Percentiles rank a stretch among this genome's conserved stretches.
phyloP scores from a whole-genome alignment of 2,329 filamentous ascomycete genomes.

The Alternaria sp. region DNA sequence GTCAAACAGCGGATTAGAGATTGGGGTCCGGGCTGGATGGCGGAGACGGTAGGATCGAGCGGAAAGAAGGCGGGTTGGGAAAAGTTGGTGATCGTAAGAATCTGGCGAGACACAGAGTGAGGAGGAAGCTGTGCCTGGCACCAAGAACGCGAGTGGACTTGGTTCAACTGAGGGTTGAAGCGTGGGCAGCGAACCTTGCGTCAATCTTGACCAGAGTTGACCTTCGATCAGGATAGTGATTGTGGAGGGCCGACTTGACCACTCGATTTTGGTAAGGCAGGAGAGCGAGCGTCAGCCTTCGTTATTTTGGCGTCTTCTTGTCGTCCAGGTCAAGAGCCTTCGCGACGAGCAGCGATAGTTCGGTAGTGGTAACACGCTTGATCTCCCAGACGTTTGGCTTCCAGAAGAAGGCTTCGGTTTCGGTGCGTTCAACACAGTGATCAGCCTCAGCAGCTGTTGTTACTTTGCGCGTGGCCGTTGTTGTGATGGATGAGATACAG shows the following conservation, averaged over 20 bases:
- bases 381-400: constrained; percentile 8
- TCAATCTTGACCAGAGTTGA: constrained; percentile 28
- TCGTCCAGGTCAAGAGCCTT: constrained; percentile 18
- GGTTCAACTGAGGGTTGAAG: neutral
- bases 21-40: constrained; percentile 72
- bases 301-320: constrained; percentile 6
- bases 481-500: neutral
- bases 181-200: constrained; percentile 12
- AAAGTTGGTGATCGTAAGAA: constrained; percentile 85
- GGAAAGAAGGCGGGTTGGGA: constrained; percentile 94
- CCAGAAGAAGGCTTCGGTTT: constrained; percentile 8
- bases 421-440: neutral
- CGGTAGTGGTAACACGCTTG: neutral
- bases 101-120: constrained; percentile 65
- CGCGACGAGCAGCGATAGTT: constrained; percentile 19
- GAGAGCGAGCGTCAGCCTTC: constrained; percentile 12
- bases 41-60: constrained; percentile 79
- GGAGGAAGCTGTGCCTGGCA: neutral
- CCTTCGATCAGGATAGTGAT: constrained; percentile 11
- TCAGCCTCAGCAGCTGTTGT: neutral
- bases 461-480: constrained; percentile 10
- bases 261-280: constrained; percentile 30
- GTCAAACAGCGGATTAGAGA: constrained; percentile 68
- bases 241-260: constrained; percentile 20
- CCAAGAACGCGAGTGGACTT: neutral